Base-by-base conservation (phyloP, 495 filamentous ascomycete genomes). In the Penicillium arizonense region DNA sequence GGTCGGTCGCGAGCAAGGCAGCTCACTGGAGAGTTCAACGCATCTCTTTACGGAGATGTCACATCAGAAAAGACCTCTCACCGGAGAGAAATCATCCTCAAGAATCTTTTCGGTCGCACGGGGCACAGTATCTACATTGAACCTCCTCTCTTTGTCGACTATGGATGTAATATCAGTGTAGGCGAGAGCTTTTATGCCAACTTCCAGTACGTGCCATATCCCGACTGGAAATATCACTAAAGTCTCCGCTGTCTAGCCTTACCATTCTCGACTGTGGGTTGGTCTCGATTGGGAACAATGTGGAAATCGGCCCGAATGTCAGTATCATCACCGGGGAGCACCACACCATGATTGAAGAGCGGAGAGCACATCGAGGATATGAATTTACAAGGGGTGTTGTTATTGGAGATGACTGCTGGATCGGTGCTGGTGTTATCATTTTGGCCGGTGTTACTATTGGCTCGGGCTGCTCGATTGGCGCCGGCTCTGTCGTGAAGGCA, bases 351-450 rank as follows among this genome's bases (percentile, higher is more conserved):
- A 64, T 77, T 16, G 57, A 68, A 50, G 55, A 56, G 40, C 68
- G 77, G 26, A 51, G 67, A 24, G 65, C 65, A 26, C 46, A 57
- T 38, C 30, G 23, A 34, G 55, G 55, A 14, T 50, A 71, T 40
- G 72, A 74, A 48, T 76, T 67, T 52, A 76, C 73, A 13, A 46
- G 52, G 34, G 58, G 57, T 6, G 52, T 73, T 12, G 26, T 42
- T 0, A 77, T 80, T 48, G 77, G 71, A 2, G 64, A 77, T 56
- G 75, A 81, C 49, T 76, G 69, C 49, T 79, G 73, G 74, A 74
- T 81, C 52, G 76, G 76, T 4, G 73, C 58, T 5, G 56, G 66
- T 41, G 69, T 63, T 11, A 64, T 61, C 2, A 73, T 81, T 37
- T 45, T 80, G 50, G 70, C 75, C 1, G 77, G 75, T 8, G 75